Evolutionary conservation across 129 eudicot species (phyloP).

Genomic region (Erigeron canadensis): DNA sequence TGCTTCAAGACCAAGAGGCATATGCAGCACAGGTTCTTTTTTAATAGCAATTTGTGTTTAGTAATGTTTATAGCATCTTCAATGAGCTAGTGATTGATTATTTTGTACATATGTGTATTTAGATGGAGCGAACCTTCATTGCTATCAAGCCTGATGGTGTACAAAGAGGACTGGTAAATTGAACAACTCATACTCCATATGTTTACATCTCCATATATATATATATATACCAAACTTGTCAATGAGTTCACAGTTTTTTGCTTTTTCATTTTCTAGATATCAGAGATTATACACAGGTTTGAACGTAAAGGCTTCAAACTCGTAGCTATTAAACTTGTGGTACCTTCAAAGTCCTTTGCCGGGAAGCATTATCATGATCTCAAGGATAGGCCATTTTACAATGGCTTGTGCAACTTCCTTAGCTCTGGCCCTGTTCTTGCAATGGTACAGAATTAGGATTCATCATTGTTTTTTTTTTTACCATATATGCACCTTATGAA

Average conservation of each 20-base stretch:
- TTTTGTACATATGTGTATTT: constrained; percentile 10
- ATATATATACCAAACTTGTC: not conserved
- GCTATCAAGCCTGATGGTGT: constrained; percentile 99
- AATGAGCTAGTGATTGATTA: constrained; percentile 1
- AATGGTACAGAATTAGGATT: constrained; percentile 50
- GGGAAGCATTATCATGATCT: constrained; percentile 92
- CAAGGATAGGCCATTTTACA: constrained; percentile 84
- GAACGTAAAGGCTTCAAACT: too few species aligned
- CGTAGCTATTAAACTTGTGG: too few species aligned
- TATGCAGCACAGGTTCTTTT: constrained; percentile 69
- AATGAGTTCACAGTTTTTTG: not conserved
- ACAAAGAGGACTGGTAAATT: constrained; percentile 91
- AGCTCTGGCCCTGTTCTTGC: constrained; percentile 99
- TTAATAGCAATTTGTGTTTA: not conserved
- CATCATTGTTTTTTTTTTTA: not conserved
- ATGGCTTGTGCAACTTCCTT: constrained; percentile 85
- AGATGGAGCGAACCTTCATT: constrained; percentile 95
- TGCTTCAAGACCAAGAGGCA: constrained; percentile 93
- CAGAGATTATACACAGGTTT: too few species aligned
- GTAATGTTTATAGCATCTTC: too few species aligned
- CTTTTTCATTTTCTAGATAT: constrained; percentile 18
- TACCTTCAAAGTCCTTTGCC: too few species aligned
- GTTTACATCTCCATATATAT: too few species aligned
- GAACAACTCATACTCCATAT: not conserved
- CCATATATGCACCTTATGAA: not conserved